These are phyloP conservation scores for Sporothrix curviconia DNA, from an alignment of 2,329 filamentous ascomycete species.

Conservation along the genomic window DNA sequence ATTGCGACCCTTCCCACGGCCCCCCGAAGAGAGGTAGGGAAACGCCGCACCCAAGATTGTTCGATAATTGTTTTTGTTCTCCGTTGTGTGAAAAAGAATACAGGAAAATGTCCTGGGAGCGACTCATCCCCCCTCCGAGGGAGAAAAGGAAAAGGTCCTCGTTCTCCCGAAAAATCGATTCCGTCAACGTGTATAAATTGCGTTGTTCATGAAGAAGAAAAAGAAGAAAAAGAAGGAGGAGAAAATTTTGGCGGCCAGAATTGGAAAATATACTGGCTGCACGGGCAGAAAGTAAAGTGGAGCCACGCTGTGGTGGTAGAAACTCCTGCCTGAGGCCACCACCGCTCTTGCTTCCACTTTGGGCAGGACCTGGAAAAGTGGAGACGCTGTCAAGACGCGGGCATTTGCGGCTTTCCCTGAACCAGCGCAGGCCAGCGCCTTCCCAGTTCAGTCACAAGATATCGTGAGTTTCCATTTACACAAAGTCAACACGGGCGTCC, in stretches of 20 bases:
- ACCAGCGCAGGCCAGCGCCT: neutral
- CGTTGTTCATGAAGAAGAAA: conserved; percentile 40
- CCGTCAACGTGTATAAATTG: conserved; percentile 42
- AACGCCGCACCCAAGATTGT: conserved; percentile 48
- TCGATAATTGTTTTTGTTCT: conserved; percentile 35
- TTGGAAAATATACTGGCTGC: conserved; percentile 12
- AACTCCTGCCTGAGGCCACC: neutral
- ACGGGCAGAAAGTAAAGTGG: neutral
- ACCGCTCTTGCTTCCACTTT: too few species aligned
- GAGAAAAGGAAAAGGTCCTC: conserved; percentile 27
- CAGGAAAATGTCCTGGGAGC: conserved; percentile 38
- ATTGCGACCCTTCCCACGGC: conserved; percentile 43
- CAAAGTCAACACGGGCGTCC: neutral
- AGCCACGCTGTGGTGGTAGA: neutral
- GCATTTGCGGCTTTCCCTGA: conserved; percentile 6
- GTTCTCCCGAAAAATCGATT: conserved; percentile 32
- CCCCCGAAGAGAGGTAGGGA: conserved; percentile 27
- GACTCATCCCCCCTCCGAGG: conserved; percentile 18
- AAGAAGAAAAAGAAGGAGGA: conserved; percentile 23
- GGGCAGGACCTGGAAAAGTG: neutral
- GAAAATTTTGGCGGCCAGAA: conserved; percentile 6
- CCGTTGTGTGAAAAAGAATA: conserved; percentile 39
- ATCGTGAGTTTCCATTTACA: too few species aligned
- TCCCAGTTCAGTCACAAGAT: conserved; percentile 2
- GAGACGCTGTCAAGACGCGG: conserved; percentile 9